Percentiles rank a stretch among this genome's conserved stretches.
Conservation (phyloP, 257 asterid species). For the Buddleja alternifolia region DNA sequence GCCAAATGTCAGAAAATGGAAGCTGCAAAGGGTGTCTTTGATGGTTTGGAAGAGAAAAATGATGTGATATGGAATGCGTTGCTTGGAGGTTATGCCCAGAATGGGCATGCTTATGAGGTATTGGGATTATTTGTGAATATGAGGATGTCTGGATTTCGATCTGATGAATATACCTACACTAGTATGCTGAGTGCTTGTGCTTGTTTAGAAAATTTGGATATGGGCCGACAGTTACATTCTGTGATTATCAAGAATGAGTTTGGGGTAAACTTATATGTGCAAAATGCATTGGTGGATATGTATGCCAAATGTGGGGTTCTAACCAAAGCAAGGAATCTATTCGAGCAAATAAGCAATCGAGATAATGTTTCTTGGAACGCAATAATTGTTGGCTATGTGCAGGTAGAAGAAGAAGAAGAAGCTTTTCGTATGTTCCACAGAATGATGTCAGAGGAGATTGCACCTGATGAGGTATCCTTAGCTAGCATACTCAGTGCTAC, state of each 20-base stretch:
- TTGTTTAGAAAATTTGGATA: conserved; percentile 49
- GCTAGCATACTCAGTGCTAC: conserved; percentile 82
- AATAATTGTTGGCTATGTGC: conserved; percentile 81
- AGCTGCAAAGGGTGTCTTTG: conserved; percentile 67
- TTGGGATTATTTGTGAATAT: conserved; percentile 55
- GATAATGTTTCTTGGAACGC: conserved; percentile 94
- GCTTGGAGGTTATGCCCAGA: conserved; percentile 82
- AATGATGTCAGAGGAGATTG: conserved; percentile 57
- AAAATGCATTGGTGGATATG: conserved; percentile 89
- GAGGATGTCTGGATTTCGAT: conserved; percentile 54
- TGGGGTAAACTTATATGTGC: conserved; percentile 65
- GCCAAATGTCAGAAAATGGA: conserved; percentile 76
- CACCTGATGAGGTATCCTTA: conserved; percentile 86
- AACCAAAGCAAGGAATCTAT: conserved; percentile 56
- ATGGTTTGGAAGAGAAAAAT: conserved; percentile 62
- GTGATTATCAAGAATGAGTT: conserved; percentile 60
- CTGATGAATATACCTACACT: conserved; percentile 84
- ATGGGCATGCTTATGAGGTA: conserved; percentile 66
- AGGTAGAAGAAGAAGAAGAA: conserved; percentile 63
- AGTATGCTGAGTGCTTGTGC: conserved; percentile 89
- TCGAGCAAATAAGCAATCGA: conserved; percentile 54
- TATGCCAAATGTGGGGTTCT: conserved; percentile 82
- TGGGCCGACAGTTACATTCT: conserved; percentile 76
- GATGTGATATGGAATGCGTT: conserved; percentile 82
- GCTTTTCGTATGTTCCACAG: conserved; percentile 66